Percentiles rank a stretch among this genome's conserved stretches.
Conservation (phyloP, 1,284 basidiomycete genomes). For the Pisolithus thermaeus region DNA sequence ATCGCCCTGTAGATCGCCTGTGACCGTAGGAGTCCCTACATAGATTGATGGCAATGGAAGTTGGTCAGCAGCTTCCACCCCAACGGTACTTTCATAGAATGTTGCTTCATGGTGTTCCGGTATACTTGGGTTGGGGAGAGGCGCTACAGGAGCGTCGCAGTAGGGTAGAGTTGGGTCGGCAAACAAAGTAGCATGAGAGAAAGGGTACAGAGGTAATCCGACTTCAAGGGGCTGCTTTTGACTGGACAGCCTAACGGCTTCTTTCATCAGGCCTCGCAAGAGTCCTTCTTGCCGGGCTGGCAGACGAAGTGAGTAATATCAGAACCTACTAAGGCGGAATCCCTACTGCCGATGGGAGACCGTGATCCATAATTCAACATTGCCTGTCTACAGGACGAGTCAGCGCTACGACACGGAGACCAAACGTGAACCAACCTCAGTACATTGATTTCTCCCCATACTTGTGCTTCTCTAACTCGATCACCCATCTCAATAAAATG, state of each 20-base stretch:
- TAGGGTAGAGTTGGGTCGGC: slow-evolving; percentile 29
- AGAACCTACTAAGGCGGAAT: slow-evolving; percentile 2
- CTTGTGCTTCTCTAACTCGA: slow-evolving; percentile 58
- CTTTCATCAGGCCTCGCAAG: slow-evolving; percentile 76
- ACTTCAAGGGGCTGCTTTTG: slow-evolving; percentile 73
- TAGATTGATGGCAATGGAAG: slow-evolving; percentile 7
- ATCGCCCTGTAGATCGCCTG: slow-evolving; percentile 6
- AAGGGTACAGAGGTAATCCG: slow-evolving; percentile 71
- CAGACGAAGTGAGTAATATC: slow-evolving; percentile 13
- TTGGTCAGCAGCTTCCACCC: slow-evolving; percentile 8
- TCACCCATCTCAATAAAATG: slow-evolving; percentile 75
- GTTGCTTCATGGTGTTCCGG: slow-evolving; percentile 9
- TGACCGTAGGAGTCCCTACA: slow-evolving; percentile 3
- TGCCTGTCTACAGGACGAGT: slow-evolving; percentile 48
- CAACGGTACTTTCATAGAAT: slow-evolving; percentile 6
- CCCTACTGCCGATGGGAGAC: slow-evolving; percentile 78
- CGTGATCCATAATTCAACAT: slow-evolving; percentile 73
- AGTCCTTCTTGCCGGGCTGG: slow-evolving; percentile 73
- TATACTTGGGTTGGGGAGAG: slow-evolving; percentile 31
- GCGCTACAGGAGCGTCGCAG: slow-evolving; percentile 27
- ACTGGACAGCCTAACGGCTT: slow-evolving; percentile 74
- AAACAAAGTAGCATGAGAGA: slow-evolving; percentile 65
- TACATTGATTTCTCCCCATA: slow-evolving; percentile 81
- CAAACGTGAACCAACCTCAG: slow-evolving; percentile 45
- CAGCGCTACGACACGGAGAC: slow-evolving; percentile 6